These are phyloP conservation scores for Plasmopara muralis DNA, from an alignment of 352 stramenopile species.

Conservation along the genomic window DNA sequence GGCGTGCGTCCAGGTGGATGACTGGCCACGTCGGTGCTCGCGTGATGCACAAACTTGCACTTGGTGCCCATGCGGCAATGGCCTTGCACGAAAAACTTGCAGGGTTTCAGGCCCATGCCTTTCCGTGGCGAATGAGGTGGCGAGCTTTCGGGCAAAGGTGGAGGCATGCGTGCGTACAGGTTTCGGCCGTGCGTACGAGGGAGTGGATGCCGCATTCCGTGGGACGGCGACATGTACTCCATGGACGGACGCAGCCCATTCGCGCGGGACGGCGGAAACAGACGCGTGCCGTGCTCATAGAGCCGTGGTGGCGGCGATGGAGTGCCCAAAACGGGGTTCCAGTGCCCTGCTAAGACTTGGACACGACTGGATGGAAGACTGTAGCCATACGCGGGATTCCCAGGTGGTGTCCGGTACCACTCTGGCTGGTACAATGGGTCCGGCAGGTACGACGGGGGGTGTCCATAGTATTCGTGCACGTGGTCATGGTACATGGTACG, in stretches of 20 bases:
- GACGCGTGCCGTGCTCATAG: constrained; percentile 24
- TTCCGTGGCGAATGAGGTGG: constrained; percentile 58
- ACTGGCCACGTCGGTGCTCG: constrained; percentile 19
- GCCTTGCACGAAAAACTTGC: constrained; percentile 80
- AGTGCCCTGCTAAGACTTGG: constrained; percentile 30
- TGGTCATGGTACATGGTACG: constrained; percentile 35
- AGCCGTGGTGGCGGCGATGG: constrained; percentile 20
- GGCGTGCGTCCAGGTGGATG: constrained; percentile 11
- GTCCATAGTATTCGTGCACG: constrained; percentile 45
- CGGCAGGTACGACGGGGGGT: constrained; percentile 21
- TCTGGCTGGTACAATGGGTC: constrained; percentile 20
- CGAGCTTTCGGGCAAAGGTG: constrained; percentile 46
- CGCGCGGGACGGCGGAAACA: constrained; percentile 13
- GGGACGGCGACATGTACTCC: neutral
- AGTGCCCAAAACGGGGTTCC: constrained; percentile 32
- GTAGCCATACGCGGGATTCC: constrained; percentile 27
- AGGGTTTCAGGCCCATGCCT: constrained; percentile 53
- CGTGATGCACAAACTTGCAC: constrained; percentile 78
- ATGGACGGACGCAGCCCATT: constrained; percentile 26
- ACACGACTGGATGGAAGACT: constrained; percentile 16
- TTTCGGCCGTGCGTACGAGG: constrained; percentile 23
- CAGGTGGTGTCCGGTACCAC: constrained; percentile 24
- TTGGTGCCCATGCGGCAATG: constrained; percentile 83
- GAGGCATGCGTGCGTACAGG: constrained; percentile 52
- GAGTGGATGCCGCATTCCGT: constrained; percentile 25